Base-by-base conservation (phyloP, 1,284 basidiomycete species). In the Malassezia restricta region DNA sequence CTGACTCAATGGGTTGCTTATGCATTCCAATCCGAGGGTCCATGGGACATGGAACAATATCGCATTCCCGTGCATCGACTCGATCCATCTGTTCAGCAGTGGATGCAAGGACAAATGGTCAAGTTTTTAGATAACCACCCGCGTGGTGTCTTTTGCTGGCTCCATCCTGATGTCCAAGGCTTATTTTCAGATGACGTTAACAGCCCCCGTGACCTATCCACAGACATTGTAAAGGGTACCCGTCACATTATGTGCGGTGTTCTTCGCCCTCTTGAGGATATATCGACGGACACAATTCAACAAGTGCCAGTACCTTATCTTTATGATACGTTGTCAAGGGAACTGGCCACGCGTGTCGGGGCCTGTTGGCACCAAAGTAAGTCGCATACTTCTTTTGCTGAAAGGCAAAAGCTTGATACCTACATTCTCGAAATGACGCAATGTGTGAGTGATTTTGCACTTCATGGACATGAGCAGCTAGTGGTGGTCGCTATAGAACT, bases 291-390 rank as follows among this genome's bases (percentile, higher is more conserved):
- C 20, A 20, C n/a, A 8, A 30, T 37, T 32, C 27, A 14, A 28
- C 29, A 43, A 8, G 37, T 46, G n/a, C 49, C 49, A 14, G 3
- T 42, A 7, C 28, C 50, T 11, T 24, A 42, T 12, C 17, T 47
- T n/a, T 52, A 52, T 17, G 51, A 53, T n/a, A 32, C 20, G 7
- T n/a, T 53, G 8, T 38, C 51, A 7, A 33, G 46, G 14, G 51
- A 47, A 42, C 8, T 53, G 8, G 20, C 41, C 6, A 3, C 30
- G n/a, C 40, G 51, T 8, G 32, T 53, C 8, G 31, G 37, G 12
- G 17, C 14, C 3, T n/a, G n/a, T 7, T 53, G 51, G 51, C 14
- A 31, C 3, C 27, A 43, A 15, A 43, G 51, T 33, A 52, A 52
- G 20, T 17, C 28, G 5, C 30, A 14, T 14, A 20, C 32, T 14